phyloP scores from a whole-genome alignment of 495 filamentous ascomycete species.

The Neurospora terricola region DNA sequence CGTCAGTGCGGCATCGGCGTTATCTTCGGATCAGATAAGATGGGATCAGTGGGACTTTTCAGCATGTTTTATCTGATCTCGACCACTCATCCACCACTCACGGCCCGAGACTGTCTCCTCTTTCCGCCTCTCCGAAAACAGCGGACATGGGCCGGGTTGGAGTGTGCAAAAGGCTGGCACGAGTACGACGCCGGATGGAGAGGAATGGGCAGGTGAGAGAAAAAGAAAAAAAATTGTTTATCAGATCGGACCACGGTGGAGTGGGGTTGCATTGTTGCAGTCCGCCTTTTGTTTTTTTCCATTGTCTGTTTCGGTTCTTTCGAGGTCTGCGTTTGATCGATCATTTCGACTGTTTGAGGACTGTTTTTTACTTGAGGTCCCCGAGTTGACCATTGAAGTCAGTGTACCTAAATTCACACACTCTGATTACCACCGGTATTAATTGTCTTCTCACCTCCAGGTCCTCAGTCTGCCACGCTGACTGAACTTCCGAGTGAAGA shows the following conservation, averaged over 20 bases:
- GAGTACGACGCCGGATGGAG: slow-evolving; percentile 3
- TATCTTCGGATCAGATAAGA: slow-evolving; percentile 48
- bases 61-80: background rate
- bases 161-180: background rate
- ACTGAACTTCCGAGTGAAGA: background rate
- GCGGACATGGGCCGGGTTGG: slow-evolving; percentile 1
- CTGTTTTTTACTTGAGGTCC: background rate
- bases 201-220: background rate
- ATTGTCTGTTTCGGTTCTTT: background rate
- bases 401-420: background rate
- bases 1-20: slow-evolving; percentile 29
- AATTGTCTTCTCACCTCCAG: background rate
- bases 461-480: background rate
- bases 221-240: slow-evolving; percentile 17
- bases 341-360: background rate
- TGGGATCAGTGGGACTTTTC: slow-evolving; percentile 16
- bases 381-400: background rate
- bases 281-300: background rate
- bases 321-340: no score
- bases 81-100: background rate
- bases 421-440: background rate
- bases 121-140: slow-evolving; percentile 10
- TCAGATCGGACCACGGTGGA: slow-evolving; percentile 20
- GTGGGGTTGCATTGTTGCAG: background rate
- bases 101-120: slow-evolving; percentile 1